Evolutionary conservation across 1,284 basidiomycete species (phyloP), one percentile per base, ranked within the genome.

Genomic region (Papiliotrema flavescens): DNA sequence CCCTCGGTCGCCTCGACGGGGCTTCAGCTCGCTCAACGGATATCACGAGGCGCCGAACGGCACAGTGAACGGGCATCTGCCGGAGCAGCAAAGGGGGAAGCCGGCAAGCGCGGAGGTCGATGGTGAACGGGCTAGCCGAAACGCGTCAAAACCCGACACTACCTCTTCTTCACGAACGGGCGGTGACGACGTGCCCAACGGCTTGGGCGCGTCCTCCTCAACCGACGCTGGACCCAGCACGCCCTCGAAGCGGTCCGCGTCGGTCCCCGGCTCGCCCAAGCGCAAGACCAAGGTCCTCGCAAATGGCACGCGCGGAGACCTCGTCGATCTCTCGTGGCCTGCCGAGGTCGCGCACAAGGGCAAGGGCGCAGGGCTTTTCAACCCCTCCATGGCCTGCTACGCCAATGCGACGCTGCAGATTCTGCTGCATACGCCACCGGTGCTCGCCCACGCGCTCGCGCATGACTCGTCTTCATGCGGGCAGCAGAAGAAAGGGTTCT

Each of bases 361-460:
- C 17, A 22, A 55, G 6, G 63, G 64, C 0, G 66, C 74, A 0
- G 95, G 95, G 0, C 79, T 98, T 36, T 80, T 84, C 67, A 99
- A 99, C 76, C 85, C 80, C n/a, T 92, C 92, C 48, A 98, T 98
- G 74, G 96, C 92, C 1, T 99, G 96, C 77, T 99, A 97, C 76
- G 80, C 97, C 66, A 99, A 99, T 76, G 93, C 91, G 61, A 90
- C 89, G 34, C 79, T 98, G 55, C 96, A 99, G 79, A 91, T 92
- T 64, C 81, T 98, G 47, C 78, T 98, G 20, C 94, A 98, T 73
- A 98, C 95, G 0, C 87, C 94, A 9, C 92, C 94, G 2, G 81
- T 99, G 19, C 81, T 96, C 28, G 82, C 84, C 59, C 76, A 89
- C 36, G 74, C 94, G 13, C 58, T 82, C 32, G 78, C 76, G 1